These are phyloP conservation scores for Aspergillus uvarum DNA, from an alignment of 2,329 filamentous ascomycete species.

Conservation along the genomic window DNA sequence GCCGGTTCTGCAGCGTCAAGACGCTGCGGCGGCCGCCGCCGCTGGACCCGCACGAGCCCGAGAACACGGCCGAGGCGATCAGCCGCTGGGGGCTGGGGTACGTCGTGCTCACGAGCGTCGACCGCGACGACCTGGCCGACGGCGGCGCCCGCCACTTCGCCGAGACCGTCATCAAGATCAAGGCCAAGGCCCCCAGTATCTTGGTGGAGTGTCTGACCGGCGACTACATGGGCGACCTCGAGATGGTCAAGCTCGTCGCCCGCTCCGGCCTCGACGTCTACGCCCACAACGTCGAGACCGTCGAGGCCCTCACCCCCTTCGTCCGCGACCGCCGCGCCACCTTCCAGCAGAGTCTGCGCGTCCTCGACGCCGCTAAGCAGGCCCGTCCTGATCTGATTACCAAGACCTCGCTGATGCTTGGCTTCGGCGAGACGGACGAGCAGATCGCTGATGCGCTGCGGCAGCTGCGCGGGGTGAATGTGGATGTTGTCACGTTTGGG, in stretches of 20 bases:
- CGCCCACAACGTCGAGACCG: slow-evolving; percentile 95
- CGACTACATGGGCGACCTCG: slow-evolving; percentile 80
- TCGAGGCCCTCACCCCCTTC: slow-evolving; percentile 83
- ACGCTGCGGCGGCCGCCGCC: slow-evolving; percentile 74
- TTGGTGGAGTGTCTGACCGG: slow-evolving; percentile 59
- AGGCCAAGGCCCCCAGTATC: slow-evolving; percentile 62
- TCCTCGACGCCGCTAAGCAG: slow-evolving; percentile 79
- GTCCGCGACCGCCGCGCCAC: slow-evolving; percentile 87
- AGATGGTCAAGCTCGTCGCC: slow-evolving; percentile 83
- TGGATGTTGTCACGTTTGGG: slow-evolving; percentile 97
- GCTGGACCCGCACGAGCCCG: slow-evolving; percentile 91
- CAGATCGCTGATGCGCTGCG: slow-evolving; percentile 77
- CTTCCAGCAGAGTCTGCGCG: slow-evolving; percentile 79
- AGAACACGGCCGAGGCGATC: slow-evolving; percentile 92
- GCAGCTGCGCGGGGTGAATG: slow-evolving; percentile 74
- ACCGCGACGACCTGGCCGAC: slow-evolving; percentile 87
- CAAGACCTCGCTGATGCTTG: slow-evolving; percentile 98
- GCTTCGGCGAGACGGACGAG: slow-evolving; percentile 85
- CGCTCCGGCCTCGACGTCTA: slow-evolving; percentile 90
- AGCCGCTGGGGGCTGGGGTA: slow-evolving; percentile 93
- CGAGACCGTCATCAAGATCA: slow-evolving; percentile 91
- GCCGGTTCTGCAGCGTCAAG: slow-evolving; percentile 96
- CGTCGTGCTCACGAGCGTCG: slow-evolving; percentile 89
- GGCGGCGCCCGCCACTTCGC: slow-evolving; percentile 88
- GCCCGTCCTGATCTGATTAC: slow-evolving; percentile 78